A percentile compares a stretch with the other conserved stretches of the same genome.
Conservation (phyloP, 805 yeast species). For the Pichia gijzeniarum region DNA sequence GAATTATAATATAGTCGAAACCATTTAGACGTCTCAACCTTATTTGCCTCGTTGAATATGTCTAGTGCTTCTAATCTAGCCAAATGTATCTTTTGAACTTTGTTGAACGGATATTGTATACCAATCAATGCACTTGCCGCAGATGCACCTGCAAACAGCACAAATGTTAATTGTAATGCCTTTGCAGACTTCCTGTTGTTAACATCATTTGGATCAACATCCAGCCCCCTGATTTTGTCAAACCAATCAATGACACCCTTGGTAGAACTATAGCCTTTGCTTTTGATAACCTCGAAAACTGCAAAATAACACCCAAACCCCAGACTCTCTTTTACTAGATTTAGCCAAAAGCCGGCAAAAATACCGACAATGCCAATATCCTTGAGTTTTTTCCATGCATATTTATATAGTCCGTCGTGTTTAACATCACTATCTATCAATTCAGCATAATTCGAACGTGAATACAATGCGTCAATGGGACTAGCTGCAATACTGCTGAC, state of each 20-base stretch:
- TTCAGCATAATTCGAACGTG: slow-evolving; percentile 74
- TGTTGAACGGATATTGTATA: slow-evolving; percentile 77
- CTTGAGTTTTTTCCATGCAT: slow-evolving; percentile 58
- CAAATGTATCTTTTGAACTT: slow-evolving; percentile 73
- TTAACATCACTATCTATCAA: slow-evolving; percentile 47
- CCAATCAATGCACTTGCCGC: slow-evolving; percentile 75
- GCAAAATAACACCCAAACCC: slow-evolving; percentile 84
- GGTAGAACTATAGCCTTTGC: slow-evolving; percentile 50
- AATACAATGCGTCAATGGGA: slow-evolving; percentile 85
- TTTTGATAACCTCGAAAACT: slow-evolving; percentile 73
- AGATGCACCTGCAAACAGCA: slow-evolving; percentile 77
- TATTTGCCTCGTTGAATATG: slow-evolving; percentile 40
- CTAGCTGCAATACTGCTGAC: slow-evolving; percentile 89
- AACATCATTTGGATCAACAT: slow-evolving; percentile 17
- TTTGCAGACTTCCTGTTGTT: slow-evolving; percentile 28
- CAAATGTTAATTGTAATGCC: slow-evolving; percentile 58
- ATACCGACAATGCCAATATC: slow-evolving; percentile 80
- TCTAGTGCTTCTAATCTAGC: slow-evolving; percentile 78
- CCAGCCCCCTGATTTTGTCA: slow-evolving; percentile 11
- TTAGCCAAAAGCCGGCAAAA: slow-evolving; percentile 81
- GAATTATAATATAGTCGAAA: slow-evolving; percentile 61
- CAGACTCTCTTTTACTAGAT: slow-evolving; percentile 68
- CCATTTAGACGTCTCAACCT: slow-evolving; percentile 22
- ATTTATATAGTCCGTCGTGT: slow-evolving; percentile 63
- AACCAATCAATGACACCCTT: slow-evolving; percentile 36